phyloP scores from a whole-genome alignment of 768 basidiomycete species.

The Lentinula detonsa region DNA sequence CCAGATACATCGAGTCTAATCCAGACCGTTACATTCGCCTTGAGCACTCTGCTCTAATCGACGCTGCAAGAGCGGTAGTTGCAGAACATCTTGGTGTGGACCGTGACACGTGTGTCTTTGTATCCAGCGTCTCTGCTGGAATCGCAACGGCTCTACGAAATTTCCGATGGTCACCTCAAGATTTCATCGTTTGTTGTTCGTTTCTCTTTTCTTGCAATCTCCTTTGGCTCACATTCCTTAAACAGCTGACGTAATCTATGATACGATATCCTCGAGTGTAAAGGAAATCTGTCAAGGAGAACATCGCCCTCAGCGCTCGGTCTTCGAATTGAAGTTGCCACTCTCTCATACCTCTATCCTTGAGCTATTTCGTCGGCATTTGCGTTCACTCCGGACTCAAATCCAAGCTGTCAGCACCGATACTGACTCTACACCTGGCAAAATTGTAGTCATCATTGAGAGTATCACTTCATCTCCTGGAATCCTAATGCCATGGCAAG shows the following conservation, averaged over 20 bases:
- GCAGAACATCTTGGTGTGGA: not conserved
- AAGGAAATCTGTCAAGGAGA: not conserved
- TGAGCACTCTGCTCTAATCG: not conserved
- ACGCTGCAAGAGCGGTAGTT: not conserved
- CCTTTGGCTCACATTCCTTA: not conserved
- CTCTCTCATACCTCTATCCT: not conserved
- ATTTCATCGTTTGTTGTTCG: not conserved
- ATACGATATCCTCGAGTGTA: not conserved
- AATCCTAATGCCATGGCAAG: conserved; percentile 68
- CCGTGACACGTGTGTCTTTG: not conserved
- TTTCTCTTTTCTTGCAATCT: not conserved
- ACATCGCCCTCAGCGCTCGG: not conserved
- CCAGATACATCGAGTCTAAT: not conserved
- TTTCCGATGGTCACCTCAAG: not conserved
- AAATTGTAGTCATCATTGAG: conserved; percentile 67
- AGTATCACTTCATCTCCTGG: conserved; percentile 62
- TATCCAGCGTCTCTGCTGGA: not conserved
- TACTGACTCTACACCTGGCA: conserved; percentile 10
- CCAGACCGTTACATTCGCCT: not conserved
- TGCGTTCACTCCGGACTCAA: not conserved
- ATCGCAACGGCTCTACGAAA: not conserved
- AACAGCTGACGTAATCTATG: not conserved
- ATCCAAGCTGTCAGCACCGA: not conserved
- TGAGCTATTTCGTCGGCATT: not conserved
- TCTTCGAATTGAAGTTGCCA: not conserved